phyloP scores from a whole-genome alignment of 257 asterid genomes.

The Jasminum sambac region DNA sequence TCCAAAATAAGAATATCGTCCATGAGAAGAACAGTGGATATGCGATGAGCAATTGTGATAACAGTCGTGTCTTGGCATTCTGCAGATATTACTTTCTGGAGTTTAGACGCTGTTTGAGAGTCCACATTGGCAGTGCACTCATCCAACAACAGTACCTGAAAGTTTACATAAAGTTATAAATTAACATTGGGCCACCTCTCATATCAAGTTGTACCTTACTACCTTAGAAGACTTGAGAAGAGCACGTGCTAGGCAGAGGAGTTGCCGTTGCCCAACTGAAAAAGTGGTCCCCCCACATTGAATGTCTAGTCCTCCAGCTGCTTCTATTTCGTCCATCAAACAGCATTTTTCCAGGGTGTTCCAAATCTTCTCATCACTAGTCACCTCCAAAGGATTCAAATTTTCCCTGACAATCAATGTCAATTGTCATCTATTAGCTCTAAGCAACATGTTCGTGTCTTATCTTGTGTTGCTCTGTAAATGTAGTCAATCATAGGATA shows the following conservation, averaged over 20 bases:
- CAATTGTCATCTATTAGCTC: conserved; percentile 7
- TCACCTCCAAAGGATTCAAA: conserved; percentile 62
- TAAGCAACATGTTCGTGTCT: neutral
- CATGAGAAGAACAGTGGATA: conserved; percentile 75
- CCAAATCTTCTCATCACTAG: conserved; percentile 66
- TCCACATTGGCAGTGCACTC: conserved; percentile 92
- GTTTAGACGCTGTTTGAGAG: conserved; percentile 76
- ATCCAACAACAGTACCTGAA: conserved; percentile 84
- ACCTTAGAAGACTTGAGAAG: conserved; percentile 86
- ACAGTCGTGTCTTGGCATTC: conserved; percentile 61
- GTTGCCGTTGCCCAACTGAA: conserved; percentile 98
- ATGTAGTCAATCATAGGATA: neutral
- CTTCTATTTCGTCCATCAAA: conserved; percentile 78
- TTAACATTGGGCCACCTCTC: neutral
- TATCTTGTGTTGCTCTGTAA: neutral
- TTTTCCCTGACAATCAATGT: conserved; percentile 57
- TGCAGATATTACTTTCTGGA: conserved; percentile 60
- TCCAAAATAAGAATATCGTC: conserved; percentile 74
- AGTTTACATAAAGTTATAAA: neutral
- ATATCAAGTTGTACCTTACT: conserved; percentile 41
- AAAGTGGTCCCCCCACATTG: conserved; percentile 82
- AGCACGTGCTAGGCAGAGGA: conserved; percentile 90
- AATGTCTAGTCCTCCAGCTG: conserved; percentile 74
- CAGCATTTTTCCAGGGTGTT: conserved; percentile 68
- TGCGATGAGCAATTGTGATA: conserved; percentile 89